Evolutionary conservation across 208 protist species (phyloP).

Genomic region (Trypanosoma scelopori): DNA sequence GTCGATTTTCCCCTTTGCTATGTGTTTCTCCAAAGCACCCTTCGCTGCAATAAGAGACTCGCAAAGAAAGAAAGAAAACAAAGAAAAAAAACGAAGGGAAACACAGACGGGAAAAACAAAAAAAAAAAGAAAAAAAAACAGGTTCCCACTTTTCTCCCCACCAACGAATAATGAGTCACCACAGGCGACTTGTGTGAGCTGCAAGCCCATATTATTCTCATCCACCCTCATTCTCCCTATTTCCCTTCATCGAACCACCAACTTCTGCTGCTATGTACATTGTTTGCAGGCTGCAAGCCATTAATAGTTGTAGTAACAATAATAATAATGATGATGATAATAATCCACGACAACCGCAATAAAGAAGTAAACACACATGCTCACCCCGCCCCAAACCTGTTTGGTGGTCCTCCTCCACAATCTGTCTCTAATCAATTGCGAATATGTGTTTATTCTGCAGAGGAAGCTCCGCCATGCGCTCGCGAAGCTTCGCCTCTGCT

Average conservation of each 20-base stretch:
- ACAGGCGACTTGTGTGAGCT: background rate
- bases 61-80: no score
- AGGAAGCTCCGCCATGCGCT: slow-evolving; percentile 56
- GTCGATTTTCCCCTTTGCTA: background rate
- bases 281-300: background rate
- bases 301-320: background rate
- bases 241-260: background rate
- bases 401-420: background rate
- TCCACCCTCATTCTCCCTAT: background rate
- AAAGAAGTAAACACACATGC: background rate
- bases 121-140: slow-evolving; percentile 1
- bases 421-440: slow-evolving; percentile 60
- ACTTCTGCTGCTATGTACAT: background rate
- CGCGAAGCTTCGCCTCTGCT: slow-evolving; percentile 34
- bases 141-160: background rate
- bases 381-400: background rate
- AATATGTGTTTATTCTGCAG: slow-evolving; percentile 82
- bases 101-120: no score
- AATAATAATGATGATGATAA: no score
- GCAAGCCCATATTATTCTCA: no score
- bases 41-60: background rate
- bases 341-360: background rate
- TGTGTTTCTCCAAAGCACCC: background rate
- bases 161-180: no score
- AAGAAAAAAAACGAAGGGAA: background rate